phyloP scores from a whole-genome alignment of 2,329 filamentous ascomycete genomes.

The Colletotrichum nymphaeae region DNA sequence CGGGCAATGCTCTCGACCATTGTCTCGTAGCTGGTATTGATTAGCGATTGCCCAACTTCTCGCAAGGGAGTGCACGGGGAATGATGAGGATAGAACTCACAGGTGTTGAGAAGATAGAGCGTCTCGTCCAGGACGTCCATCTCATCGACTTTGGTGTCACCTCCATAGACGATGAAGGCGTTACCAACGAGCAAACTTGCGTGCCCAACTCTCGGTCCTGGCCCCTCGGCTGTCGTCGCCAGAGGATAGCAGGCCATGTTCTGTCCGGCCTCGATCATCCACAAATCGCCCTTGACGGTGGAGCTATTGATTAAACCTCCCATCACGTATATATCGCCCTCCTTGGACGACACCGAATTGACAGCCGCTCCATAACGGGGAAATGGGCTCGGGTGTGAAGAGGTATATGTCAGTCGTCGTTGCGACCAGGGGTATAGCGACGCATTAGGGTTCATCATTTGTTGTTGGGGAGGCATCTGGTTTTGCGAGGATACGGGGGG shows the following conservation, averaged over 20 bases:
- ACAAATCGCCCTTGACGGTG: constrained; percentile 95
- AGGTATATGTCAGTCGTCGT: constrained; percentile 85
- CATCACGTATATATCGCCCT: constrained; percentile 98
- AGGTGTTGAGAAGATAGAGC: constrained; percentile 95
- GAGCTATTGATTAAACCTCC: constrained; percentile 94
- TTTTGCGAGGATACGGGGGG: constrained; percentile 46
- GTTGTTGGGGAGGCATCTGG: constrained; percentile 29
- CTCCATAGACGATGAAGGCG: constrained; percentile 98
- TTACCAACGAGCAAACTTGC: constrained; percentile 95
- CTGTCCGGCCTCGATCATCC: constrained; percentile 94
- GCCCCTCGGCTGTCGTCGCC: constrained; percentile 91
- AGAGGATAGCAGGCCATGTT: constrained; percentile 93
- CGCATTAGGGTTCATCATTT: constrained; percentile 68
- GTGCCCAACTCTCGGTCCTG: constrained; percentile 94
- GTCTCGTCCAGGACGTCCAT: constrained; percentile 93
- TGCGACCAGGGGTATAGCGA: constrained; percentile 98
- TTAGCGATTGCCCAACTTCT: background rate
- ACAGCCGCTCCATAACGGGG: constrained; percentile 97
- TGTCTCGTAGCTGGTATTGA: constrained; percentile 83
- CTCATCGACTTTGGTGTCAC: constrained; percentile 97
- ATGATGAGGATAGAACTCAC: constrained; percentile 67
- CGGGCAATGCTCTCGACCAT: constrained; percentile 94
- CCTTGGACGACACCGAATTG: constrained; percentile 91
- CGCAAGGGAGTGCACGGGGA: background rate
- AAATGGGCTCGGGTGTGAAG: constrained; percentile 86